Conservation (phyloP, 2,329 filamentous ascomycete species). For the Colletotrichum trifolii region DNA sequence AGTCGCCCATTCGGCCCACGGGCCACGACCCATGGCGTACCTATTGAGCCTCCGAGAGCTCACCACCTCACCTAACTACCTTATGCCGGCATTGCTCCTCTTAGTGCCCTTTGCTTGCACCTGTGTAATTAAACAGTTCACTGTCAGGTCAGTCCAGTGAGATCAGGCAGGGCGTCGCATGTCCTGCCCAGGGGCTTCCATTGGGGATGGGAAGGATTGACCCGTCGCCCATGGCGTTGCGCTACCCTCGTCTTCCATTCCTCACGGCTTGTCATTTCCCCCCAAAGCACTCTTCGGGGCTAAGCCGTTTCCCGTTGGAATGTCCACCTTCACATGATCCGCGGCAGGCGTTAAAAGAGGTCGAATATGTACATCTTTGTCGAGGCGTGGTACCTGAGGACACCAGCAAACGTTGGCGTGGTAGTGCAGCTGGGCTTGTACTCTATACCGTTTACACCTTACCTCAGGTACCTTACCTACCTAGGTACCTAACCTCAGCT, state of each 20-base stretch:
- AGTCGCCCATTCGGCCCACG: conserved; percentile 7
- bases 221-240: conserved; percentile 9
- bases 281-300: conserved; percentile 6
- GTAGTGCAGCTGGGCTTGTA: conserved; percentile 9
- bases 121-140: too few relatives aligned
- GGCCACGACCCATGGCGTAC: too few relatives aligned
- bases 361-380: too few relatives aligned
- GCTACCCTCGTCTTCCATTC: too few relatives aligned
- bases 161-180: conserved; percentile 12
- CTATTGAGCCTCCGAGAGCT: neutral
- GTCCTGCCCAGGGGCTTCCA: conserved; percentile 9
- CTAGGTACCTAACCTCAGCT: conserved; percentile 17
- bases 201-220: conserved; percentile 2
- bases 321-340: conserved; percentile 36
- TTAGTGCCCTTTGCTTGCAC: conserved; percentile 7
- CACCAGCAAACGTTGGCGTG: conserved; percentile 14
- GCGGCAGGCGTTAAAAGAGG: conserved; percentile 1
- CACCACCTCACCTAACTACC: conserved; percentile 8
- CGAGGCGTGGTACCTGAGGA: neutral
- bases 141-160: conserved; percentile 2
- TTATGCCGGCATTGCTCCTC: conserved; percentile 26
- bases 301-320: conserved; percentile 1
- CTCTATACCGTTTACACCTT: conserved; percentile 2
- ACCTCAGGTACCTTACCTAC: neutral
- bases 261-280: too few relatives aligned